These are phyloP conservation scores for Candida anutae DNA, from an alignment of 1,139 yeast genomes.

Conservation along the genomic window DNA sequence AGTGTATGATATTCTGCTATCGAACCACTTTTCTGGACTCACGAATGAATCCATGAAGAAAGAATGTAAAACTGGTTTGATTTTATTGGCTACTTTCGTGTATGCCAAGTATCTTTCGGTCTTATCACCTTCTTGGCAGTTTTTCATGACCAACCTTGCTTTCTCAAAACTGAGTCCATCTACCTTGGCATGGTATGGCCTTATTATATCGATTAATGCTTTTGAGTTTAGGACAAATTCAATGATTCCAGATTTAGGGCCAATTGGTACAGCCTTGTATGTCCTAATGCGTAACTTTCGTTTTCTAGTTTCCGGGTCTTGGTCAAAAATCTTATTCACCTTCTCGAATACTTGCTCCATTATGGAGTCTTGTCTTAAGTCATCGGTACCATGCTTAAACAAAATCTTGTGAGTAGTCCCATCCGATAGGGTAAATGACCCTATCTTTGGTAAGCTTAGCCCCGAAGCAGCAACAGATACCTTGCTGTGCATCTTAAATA, in stretches of 20 bases:
- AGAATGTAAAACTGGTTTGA: slow-evolving; percentile 60
- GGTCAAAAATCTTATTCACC: slow-evolving; percentile 62
- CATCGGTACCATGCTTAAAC: slow-evolving; percentile 84
- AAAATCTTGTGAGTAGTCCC: slow-evolving; percentile 55
- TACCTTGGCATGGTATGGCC: slow-evolving; percentile 45
- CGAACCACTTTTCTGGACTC: slow-evolving; percentile 68
- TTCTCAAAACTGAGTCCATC: slow-evolving; percentile 43
- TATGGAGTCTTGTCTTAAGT: slow-evolving; percentile 87
- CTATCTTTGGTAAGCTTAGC: slow-evolving; percentile 77
- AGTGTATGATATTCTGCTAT: slow-evolving; percentile 55
- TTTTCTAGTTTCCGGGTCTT: slow-evolving; percentile 49
- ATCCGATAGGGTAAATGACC: slow-evolving; percentile 43
- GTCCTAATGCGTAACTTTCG: slow-evolving; percentile 64
- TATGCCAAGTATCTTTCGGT: slow-evolving; percentile 45
- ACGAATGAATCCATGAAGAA: slow-evolving; percentile 68
- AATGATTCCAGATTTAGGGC: slow-evolving; percentile 80
- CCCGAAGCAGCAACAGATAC: slow-evolving; percentile 71
- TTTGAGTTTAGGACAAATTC: slow-evolving; percentile 80
- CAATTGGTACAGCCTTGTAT: slow-evolving; percentile 84
- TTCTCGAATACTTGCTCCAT: slow-evolving; percentile 96
- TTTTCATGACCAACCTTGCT: slow-evolving; percentile 63
- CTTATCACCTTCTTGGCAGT: slow-evolving; percentile 40
- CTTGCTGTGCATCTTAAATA: slow-evolving; percentile 35
- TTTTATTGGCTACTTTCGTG: slow-evolving; percentile 37
- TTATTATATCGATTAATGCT: slow-evolving; percentile 62